A percentile compares a stretch with the other conserved stretches of the same genome.
Evolutionary conservation across 305 asterid genomes (phyloP).

Genomic region (Caryopteris hybrid): DNA sequence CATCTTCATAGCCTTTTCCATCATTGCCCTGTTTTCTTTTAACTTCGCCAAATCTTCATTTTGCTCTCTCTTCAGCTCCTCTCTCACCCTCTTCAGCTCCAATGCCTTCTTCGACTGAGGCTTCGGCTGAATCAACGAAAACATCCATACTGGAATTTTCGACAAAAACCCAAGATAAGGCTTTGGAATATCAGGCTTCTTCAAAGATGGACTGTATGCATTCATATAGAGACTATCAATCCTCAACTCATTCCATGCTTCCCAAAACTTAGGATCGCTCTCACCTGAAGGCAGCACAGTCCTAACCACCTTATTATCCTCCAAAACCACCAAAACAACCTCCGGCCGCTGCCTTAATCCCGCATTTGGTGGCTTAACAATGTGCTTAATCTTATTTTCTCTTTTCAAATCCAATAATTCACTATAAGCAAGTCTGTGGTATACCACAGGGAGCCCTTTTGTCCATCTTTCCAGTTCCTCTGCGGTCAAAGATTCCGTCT

Average conservation of each 20-base stretch:
- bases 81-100: conserved; percentile 79
- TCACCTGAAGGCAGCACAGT: conserved; percentile 73
- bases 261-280: conserved; percentile 79
- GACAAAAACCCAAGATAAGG: conserved; percentile 69
- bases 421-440: conserved; percentile 66
- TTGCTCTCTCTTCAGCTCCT: conserved; percentile 48
- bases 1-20: conserved; percentile 51
- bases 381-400: conserved; percentile 69
- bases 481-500: conserved; percentile 51
- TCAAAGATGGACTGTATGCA: conserved; percentile 79
- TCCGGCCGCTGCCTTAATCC: conserved; percentile 59
- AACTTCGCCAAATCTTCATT: conserved; percentile 44
- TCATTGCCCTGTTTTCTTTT: conserved; percentile 48
- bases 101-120: conserved; percentile 79
- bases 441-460: conserved; percentile 76
- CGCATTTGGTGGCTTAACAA: conserved; percentile 55
- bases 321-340: conserved; percentile 87
- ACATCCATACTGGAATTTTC: conserved; percentile 47
- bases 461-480: conserved; percentile 77
- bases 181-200: conserved; percentile 55
- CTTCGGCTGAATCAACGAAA: conserved; percentile 55
- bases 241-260: conserved; percentile 69
- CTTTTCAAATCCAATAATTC: conserved; percentile 66
- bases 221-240: conserved; percentile 71
- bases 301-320: conserved; percentile 77